phyloP scores from a whole-genome alignment of 2,329 filamentous ascomycete genomes.

The Acrocalymma vagum region DNA sequence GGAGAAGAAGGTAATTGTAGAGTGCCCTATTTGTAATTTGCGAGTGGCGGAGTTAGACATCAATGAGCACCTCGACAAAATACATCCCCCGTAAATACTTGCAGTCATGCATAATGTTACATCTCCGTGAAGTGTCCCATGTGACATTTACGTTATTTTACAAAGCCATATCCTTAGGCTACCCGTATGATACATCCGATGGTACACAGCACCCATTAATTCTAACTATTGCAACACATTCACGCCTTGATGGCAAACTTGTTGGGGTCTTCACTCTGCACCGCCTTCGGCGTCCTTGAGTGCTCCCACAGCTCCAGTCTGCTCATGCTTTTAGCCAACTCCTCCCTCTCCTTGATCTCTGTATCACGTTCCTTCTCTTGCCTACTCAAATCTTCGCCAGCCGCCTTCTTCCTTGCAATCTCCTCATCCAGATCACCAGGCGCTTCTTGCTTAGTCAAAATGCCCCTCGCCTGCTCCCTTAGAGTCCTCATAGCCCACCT shows the following conservation, averaged over 20 bases:
- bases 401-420: slow-evolving; percentile 13
- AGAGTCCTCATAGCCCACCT: slow-evolving; percentile 25
- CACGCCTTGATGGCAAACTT: slow-evolving; percentile 30
- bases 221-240: no score
- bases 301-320: slow-evolving; percentile 45
- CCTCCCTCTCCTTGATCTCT: slow-evolving; percentile 33
- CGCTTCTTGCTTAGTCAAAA: slow-evolving; percentile 28
- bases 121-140: no score
- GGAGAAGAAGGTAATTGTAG: slow-evolving; percentile 33
- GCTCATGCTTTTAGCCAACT: slow-evolving; percentile 47
- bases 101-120: no score
- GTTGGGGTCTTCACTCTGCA: slow-evolving; percentile 23
- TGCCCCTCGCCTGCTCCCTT: slow-evolving; percentile 33
- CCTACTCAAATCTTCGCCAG: slow-evolving; percentile 8
- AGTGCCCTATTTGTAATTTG: slow-evolving; percentile 51
- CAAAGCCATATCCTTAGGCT: no score
- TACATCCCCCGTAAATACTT: slow-evolving; percentile 27
- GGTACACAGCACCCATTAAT: slow-evolving; percentile 15
- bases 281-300: slow-evolving; percentile 29
- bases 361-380: slow-evolving; percentile 17
- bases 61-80: slow-evolving; percentile 50
- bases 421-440: slow-evolving; percentile 5
- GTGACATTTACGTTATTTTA: no score
- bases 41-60: slow-evolving; percentile 41
- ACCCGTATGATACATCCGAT: slow-evolving; percentile 30